Evolutionary conservation across 257 asterid species (phyloP), one percentile per base, ranked within the genome.

Genomic region (Solanum chmielewskii): DNA sequence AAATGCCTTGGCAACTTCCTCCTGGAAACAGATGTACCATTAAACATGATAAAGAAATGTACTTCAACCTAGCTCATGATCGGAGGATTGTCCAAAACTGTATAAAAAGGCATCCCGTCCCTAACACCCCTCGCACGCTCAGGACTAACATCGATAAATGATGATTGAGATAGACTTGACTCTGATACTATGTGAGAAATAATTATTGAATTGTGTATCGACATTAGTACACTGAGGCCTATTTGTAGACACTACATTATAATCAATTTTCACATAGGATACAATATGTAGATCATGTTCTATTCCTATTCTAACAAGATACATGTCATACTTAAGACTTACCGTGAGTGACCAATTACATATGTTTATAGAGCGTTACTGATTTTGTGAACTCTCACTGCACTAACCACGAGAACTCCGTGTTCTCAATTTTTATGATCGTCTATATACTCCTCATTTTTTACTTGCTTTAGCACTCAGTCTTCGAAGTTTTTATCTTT

Each of bases 1-100:
- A 74, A 95, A 90, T 88, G 91, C 98, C 90, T 91, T 95, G 31
- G 98, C 96, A 80, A 95, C 96, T 90, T 95, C 98, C 88, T 93
- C 98, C 98, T 95, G 92, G 44, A 90, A 91, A 44, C 87, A 74
- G 37, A 77, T 77, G 37, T 52, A 86, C 11, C 82, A 68, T 13
- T 31, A 78, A 13, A 62, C 69, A 62, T 62, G 6, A 62, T 62
- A 62, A 62, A 62, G 31, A 62, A 62, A 62, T 62, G 14, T 62
- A 62, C 69, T 62, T 62, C 7, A 7, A 62, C 69, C 31, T 62
- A 62, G 69, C 31, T 62, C 29, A 62, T 23, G 69, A 62, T 62
- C 1, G 29, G 69, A 62, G 68, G 69, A 62, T 56, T 62, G 69
- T 62, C 69, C 15, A 62, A 62, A 23, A 62, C 15, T 4, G 25